phyloP scores from a whole-genome alignment of 1,284 basidiomycete species.

The Tilletia walkeri region DNA sequence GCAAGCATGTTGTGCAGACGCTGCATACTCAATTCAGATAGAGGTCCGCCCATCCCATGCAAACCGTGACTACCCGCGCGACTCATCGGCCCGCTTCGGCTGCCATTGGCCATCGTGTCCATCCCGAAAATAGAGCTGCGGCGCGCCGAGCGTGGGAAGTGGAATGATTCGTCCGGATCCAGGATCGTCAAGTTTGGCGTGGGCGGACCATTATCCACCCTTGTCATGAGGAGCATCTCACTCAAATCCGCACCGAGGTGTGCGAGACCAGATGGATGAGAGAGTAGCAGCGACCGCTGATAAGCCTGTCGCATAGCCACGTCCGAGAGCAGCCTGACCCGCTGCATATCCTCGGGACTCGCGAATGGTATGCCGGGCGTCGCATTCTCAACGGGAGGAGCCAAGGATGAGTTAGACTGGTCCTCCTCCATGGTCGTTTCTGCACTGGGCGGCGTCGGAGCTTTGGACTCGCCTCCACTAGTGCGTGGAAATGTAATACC shows the following conservation, averaged over 20 bases:
- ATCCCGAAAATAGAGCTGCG: constrained; percentile 1
- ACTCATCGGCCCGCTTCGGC: constrained; percentile 10
- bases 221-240: background rate
- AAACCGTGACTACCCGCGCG: background rate
- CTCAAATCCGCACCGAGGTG: constrained; percentile 10
- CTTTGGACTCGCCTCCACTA: background rate
- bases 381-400: background rate
- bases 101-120: background rate
- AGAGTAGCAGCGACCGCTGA: background rate
- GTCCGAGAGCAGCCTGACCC: constrained; percentile 3
- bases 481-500: constrained; percentile 5
- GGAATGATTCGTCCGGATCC: constrained; percentile 9
- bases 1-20: constrained; percentile 47
- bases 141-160: background rate
- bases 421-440: no score
- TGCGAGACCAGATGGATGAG: constrained; percentile 5
- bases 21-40: constrained; percentile 21
- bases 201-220: background rate
- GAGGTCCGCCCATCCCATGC: background rate
- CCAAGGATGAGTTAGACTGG: no score
- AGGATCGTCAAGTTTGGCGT: constrained; percentile 3
- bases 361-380: constrained; percentile 2
- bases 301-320: constrained; percentile 12
- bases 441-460: background rate
- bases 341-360: constrained; percentile 9